These are phyloP conservation scores for Ogataea neopini DNA, from an alignment of 805 yeast species.

Conservation along the genomic window DNA sequence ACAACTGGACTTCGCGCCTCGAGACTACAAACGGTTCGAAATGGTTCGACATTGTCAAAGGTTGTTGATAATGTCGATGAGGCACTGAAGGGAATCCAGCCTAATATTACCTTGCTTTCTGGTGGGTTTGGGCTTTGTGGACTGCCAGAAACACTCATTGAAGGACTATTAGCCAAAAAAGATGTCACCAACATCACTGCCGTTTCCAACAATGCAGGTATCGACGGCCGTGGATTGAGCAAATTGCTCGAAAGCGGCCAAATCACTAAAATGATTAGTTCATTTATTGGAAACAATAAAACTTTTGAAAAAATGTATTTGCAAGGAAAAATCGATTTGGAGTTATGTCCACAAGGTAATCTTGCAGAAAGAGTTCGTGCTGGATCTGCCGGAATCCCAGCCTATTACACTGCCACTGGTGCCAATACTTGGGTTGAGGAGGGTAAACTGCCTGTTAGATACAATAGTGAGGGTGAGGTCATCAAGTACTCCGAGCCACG, in stretches of 20 bases:
- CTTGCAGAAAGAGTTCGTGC: constrained; percentile 50
- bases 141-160: constrained; percentile 45
- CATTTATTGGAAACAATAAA: constrained; percentile 49
- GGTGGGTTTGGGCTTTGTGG: constrained; percentile 55
- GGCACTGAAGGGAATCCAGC: constrained; percentile 34
- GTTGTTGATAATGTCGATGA: constrained; percentile 28
- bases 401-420: constrained; percentile 51
- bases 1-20: neutral
- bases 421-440: constrained; percentile 53
- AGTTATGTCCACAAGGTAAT: constrained; percentile 54
- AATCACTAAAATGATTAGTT: constrained; percentile 44
- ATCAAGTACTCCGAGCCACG: constrained; percentile 39
- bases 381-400: constrained; percentile 51
- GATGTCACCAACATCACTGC: constrained; percentile 41
- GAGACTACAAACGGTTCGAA: neutral
- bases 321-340: constrained; percentile 46
- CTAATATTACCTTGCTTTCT: constrained; percentile 39
- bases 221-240: constrained; percentile 45
- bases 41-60: constrained; percentile 7
- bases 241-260: constrained; percentile 43
- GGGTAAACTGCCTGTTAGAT: constrained; percentile 47
- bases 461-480: constrained; percentile 39
- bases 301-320: constrained; percentile 42
- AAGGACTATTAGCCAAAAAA: constrained; percentile 36
- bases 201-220: constrained; percentile 51